Conservation (phyloP, 176 grass and related monocot species). For the Themeda triandra region DNA sequence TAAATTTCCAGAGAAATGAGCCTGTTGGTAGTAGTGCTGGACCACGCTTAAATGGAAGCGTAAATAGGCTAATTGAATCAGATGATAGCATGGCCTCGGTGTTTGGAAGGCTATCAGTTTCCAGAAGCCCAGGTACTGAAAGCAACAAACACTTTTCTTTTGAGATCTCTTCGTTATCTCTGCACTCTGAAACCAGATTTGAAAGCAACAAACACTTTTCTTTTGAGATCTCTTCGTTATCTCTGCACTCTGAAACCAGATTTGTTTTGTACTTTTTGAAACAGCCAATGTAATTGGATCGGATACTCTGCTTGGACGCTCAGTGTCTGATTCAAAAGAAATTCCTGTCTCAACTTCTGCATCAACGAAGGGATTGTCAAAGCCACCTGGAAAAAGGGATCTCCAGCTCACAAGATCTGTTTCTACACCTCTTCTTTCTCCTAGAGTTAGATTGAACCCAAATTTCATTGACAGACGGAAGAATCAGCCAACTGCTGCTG, state of each 20-base stretch:
- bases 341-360: slow-evolving; percentile 28
- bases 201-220: slow-evolving; percentile 7
- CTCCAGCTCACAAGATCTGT: slow-evolving; percentile 43
- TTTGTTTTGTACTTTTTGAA: slow-evolving; percentile 24
- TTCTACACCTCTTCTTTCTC: slow-evolving; percentile 37
- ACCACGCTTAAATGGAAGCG: not conserved
- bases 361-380: slow-evolving; percentile 50
- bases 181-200: not conserved
- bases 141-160: slow-evolving; percentile 7
- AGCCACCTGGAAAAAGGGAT: slow-evolving; percentile 34
- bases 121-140: slow-evolving; percentile 50
- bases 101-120: slow-evolving; percentile 57
- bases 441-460: slow-evolving; percentile 41
- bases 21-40: slow-evolving; percentile 39
- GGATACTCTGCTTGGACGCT: slow-evolving; percentile 38
- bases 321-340: slow-evolving; percentile 43
- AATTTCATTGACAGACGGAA: slow-evolving; percentile 20
- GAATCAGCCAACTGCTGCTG: slow-evolving; percentile 29
- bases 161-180: not conserved
- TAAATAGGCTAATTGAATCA: slow-evolving; percentile 14
- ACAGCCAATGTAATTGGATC: slow-evolving; percentile 43
- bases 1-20: slow-evolving; percentile 60
- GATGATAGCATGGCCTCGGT: slow-evolving; percentile 56
- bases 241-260: not conserved
- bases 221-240: not conserved